phyloP scores from a whole-genome alignment of 1,284 basidiomycete species.

The Apiotrichum domesticum region DNA sequence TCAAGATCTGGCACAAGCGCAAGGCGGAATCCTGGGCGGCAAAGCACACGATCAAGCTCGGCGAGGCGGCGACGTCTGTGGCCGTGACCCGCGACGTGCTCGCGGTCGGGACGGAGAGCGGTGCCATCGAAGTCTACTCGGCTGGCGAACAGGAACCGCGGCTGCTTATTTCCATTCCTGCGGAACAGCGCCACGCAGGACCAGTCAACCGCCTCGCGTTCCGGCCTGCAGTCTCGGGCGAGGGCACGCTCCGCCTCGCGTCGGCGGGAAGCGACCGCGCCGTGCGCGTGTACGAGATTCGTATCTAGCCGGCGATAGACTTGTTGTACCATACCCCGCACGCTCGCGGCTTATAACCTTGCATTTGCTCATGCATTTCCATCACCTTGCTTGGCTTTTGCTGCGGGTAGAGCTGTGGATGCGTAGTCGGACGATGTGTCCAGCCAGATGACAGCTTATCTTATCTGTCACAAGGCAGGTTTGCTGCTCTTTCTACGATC shows the following conservation, averaged over 20 bases:
- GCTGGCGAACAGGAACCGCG: conserved; percentile 4
- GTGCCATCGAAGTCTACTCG: conserved; percentile 35
- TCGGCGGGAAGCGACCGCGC: conserved; percentile 48
- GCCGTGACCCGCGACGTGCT: conserved; percentile 34
- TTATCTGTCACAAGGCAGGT: no score
- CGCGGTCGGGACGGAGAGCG: conserved; percentile 47
- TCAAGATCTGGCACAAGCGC: conserved; percentile 41
- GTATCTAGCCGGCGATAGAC: background rate
- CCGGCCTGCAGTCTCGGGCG: conserved; percentile 13
- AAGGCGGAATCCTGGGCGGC: background rate
- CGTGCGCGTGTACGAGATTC: conserved; percentile 39
- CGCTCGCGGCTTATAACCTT: no score
- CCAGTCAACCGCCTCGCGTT: conserved; percentile 45
- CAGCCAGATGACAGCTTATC: no score
- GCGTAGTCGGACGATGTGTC: no score
- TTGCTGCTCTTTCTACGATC: no score
- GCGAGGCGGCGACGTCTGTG: conserved; percentile 45
- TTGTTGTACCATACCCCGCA: no score
- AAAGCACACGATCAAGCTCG: conserved; percentile 36
- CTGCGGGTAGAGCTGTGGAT: no score
- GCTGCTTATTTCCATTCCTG: conserved; percentile 15
- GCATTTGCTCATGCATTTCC: no score
- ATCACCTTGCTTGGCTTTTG: no score
- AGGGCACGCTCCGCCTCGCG: conserved; percentile 29
- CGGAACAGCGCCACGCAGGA: conserved; percentile 37